Evolutionary conservation across 306 rosid species (phyloP).

Genomic region (Glycine latifolia): DNA sequence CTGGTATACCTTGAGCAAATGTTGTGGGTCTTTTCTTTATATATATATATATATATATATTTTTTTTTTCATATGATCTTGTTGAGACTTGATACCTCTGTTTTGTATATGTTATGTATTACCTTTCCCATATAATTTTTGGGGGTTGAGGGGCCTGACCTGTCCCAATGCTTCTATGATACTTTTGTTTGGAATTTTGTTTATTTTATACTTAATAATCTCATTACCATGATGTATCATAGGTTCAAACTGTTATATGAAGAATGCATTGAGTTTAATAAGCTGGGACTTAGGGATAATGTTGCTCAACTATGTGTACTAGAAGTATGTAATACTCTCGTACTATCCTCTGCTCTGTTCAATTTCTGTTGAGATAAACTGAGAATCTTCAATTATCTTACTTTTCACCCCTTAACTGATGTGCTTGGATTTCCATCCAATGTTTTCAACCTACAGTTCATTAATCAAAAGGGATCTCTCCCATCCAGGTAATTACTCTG

Average conservation of each 20-base stretch:
- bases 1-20: slow-evolving; percentile 22
- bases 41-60: not conserved
- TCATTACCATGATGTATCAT: slow-evolving; percentile 28
- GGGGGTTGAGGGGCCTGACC: not conserved
- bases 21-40: not conserved
- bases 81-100: slow-evolving; percentile 11
- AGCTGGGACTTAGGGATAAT: slow-evolving; percentile 94
- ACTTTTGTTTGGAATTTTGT: slow-evolving; percentile 9
- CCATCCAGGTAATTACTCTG: slow-evolving; percentile 61
- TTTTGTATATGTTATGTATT: slow-evolving; percentile 10
- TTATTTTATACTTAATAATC: slow-evolving; percentile 18
- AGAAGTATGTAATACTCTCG: slow-evolving; percentile 62
- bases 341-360: slow-evolving; percentile 35
- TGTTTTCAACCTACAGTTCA: slow-evolving; percentile 57
- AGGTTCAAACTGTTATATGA: slow-evolving; percentile 87
- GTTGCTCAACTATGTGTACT: slow-evolving; percentile 92
- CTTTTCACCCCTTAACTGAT: slow-evolving; percentile 34
- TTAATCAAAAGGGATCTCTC: slow-evolving; percentile 55
- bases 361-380: slow-evolving; percentile 35
- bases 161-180: slow-evolving; percentile 1
- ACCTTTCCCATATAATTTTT: not conserved
- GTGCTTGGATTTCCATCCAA: slow-evolving; percentile 32
- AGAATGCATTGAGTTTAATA: slow-evolving; percentile 82
- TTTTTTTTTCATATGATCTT: slow-evolving; percentile 24
- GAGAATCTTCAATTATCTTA: slow-evolving; percentile 27